A percentile compares a stretch with the other conserved stretches of the same genome.
Evolutionary conservation across 2,329 filamentous ascomycete genomes (phyloP).

Genomic region (Xenosphaeropsis pyriputrescens): DNA sequence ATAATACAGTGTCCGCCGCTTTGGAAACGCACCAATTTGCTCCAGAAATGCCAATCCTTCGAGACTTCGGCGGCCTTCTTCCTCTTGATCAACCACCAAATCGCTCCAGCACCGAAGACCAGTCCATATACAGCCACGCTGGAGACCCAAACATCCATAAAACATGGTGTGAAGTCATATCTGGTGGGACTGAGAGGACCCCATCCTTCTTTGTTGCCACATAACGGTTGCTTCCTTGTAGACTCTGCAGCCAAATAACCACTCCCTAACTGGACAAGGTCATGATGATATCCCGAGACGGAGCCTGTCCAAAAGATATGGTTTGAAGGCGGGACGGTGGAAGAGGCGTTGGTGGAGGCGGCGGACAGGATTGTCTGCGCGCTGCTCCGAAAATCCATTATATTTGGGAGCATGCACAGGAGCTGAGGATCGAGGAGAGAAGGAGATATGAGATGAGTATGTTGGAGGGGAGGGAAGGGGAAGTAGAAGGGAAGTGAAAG

Average conservation of each 20-base stretch:
- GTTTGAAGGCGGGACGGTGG: too few species aligned
- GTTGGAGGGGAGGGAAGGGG: too few species aligned
- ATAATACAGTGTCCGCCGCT: too few species aligned
- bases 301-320: conserved; percentile 34
- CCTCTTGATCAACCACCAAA: conserved; percentile 66
- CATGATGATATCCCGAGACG: conserved; percentile 38
- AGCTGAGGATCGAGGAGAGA: too few species aligned
- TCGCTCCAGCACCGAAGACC: conserved; percentile 58
- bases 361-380: too few species aligned
- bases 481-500: too few species aligned
- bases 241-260: conserved; percentile 39
- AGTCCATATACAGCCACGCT: conserved; percentile 67
- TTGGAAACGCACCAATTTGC: conserved; percentile 59
- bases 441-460: too few species aligned
- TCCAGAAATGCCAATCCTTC: conserved; percentile 87
- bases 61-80: conserved; percentile 50
- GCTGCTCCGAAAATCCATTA: too few species aligned
- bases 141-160: conserved; percentile 82
- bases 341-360: too few species aligned
- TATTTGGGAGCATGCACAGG: too few species aligned
- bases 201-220: conserved; percentile 87
- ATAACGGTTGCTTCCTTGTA: conserved; percentile 49
- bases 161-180: conserved; percentile 95
- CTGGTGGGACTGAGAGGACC: conserved; percentile 75
- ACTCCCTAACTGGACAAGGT: conserved; percentile 31